These are phyloP conservation scores for Trypanosoma avium DNA, from an alignment of 208 protist species.

Conservation along the genomic window DNA sequence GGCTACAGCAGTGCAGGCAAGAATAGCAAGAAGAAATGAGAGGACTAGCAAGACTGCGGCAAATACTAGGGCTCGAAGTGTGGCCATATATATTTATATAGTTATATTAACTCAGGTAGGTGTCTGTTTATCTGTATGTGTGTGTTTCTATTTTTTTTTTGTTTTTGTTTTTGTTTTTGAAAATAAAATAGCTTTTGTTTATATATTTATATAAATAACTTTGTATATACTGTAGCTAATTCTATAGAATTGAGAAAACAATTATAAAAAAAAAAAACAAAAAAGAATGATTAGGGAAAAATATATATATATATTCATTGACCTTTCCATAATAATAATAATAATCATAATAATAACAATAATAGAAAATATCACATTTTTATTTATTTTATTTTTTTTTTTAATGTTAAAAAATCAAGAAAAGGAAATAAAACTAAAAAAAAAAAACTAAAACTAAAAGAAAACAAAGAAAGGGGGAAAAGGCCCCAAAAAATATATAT, in stretches of 20 bases:
- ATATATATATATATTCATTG: no score
- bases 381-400: no score
- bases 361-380: neutral
- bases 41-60: slow-evolving; percentile 58
- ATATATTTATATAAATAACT: neutral
- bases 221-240: neutral
- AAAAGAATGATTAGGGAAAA: no score
- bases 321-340: slow-evolving; percentile 24
- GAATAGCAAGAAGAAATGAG: slow-evolving; percentile 51
- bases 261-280: no score
- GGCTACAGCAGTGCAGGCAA: slow-evolving; percentile 50
- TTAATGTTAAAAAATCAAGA: neutral
- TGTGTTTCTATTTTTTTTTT: neutral
- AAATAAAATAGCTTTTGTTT: neutral
- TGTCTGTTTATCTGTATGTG: neutral
- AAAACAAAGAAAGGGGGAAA: neutral
- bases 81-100: neutral
- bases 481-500: no score
- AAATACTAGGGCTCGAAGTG: slow-evolving; percentile 46
- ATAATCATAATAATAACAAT: neutral
- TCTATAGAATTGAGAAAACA: no score
- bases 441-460: neutral
- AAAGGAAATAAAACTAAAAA: neutral
- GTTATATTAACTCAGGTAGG: neutral
- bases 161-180: no score